Base-by-base conservation (phyloP, 1,284 basidiomycete genomes). In the Thecaphora frezii region DNA sequence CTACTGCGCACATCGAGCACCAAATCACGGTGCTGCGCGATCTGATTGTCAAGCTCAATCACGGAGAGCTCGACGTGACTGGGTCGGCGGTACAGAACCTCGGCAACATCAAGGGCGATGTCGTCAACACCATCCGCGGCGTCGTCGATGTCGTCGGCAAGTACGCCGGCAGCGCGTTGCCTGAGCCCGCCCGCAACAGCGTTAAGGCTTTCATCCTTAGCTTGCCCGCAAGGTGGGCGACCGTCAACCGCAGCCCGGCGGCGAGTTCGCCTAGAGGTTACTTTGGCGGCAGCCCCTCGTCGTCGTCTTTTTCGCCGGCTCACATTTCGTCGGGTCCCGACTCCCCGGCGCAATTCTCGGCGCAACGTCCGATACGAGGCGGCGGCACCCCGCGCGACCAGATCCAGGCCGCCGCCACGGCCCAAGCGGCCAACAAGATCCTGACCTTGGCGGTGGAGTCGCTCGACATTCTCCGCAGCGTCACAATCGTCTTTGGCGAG, bases 121-220 rank as follows among this genome's bases (percentile, higher is more conserved):
- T 94, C 25, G 88, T 93, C 24, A 84, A 88, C 44, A 93, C 91
- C 16, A 87, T 94, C 54, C 85, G 89, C 23, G 88, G 91, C 73
- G 91, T 91, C 2, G 91, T 94, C 21, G 88, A 90, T 54, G 88
- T 94, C 16, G 88, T 94, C 12, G 87, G 86, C 53, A 88, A 87
- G 64, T 93, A 93, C 67, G 89, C 91, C 0, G 91, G 91, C 14
- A 85, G 84, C 2, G 86, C 90, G 0, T 83, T 94, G 7, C 91
- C 90, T 0, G 91, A 92, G 72, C 89, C 88, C 3, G 91, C 91
- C 0, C 84, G 88, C 36, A 81, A 82, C 3, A 85, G 86, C 28
- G 91, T 94, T 46, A 83, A 89, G 19, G 86, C 86, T 1, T 90
- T 91, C 72, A 89, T 94, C 37, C 82, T 94, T 23, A 85, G 86